Evolutionary conservation across 2,329 filamentous ascomycete species (phyloP).

Genomic region (Fusarium algeriense): DNA sequence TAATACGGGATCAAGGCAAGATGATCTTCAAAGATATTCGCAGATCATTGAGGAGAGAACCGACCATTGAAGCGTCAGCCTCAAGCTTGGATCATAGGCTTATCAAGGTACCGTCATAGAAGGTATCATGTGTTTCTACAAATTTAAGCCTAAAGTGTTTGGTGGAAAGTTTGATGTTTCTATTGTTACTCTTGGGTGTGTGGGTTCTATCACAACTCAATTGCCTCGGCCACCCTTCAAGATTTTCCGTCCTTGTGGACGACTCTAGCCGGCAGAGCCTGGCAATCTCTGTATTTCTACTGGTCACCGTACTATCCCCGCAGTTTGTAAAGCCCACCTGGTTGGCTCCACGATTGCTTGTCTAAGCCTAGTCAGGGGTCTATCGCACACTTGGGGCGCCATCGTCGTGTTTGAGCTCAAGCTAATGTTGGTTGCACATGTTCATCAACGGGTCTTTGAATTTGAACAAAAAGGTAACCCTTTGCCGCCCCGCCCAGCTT

Average conservation of each 20-base stretch:
- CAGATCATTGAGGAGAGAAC: neutral
- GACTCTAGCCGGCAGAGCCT: slow-evolving; percentile 25
- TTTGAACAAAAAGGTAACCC: slow-evolving; percentile 36
- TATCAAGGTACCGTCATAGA: neutral
- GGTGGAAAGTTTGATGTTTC: slow-evolving; percentile 11
- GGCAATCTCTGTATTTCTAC: slow-evolving; percentile 31
- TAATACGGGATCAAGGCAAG: slow-evolving; percentile 6
- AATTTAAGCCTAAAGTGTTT: slow-evolving; percentile 9
- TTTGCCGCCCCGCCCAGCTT: slow-evolving; percentile 19
- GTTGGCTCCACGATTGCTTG: slow-evolving; percentile 41
- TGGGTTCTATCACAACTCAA: slow-evolving; percentile 7
- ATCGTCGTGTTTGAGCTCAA: slow-evolving; percentile 31
- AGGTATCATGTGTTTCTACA: neutral
- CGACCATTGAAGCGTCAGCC: neutral
- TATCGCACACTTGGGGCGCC: slow-evolving; percentile 38
- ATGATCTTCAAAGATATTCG: neutral
- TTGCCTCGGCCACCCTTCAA: slow-evolving; percentile 27
- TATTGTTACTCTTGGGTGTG: slow-evolving; percentile 13
- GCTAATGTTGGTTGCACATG: slow-evolving; percentile 41
- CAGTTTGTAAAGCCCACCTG: slow-evolving; percentile 43
- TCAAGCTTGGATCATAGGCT: neutral
- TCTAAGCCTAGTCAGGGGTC: slow-evolving; percentile 48
- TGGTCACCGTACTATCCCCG: slow-evolving; percentile 45
- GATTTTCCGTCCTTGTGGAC: slow-evolving; percentile 45
- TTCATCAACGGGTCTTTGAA: slow-evolving; percentile 31